Evolutionary conservation across 2,329 filamentous ascomycete species (phyloP).

Genomic region (Fusarium cyanostomum): DNA sequence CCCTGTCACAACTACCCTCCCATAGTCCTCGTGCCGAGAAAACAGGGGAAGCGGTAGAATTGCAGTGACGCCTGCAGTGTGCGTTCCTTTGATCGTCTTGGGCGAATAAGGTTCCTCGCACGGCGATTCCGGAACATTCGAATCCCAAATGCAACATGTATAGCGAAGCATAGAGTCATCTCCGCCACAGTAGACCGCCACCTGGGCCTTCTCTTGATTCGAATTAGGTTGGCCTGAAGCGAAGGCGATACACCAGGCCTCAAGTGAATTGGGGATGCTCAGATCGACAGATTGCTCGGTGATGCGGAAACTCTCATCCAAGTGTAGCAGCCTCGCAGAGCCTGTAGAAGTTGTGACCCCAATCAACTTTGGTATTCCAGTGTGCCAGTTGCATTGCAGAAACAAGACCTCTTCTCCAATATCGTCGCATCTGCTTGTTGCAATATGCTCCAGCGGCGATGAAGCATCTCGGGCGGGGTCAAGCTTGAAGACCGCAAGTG

Average conservation of each 20-base stretch:
- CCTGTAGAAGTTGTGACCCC: slow-evolving; percentile 78
- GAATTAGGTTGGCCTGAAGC: slow-evolving; percentile 46
- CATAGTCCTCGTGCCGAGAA: slow-evolving; percentile 48
- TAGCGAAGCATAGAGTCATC: slow-evolving; percentile 75
- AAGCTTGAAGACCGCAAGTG: slow-evolving; percentile 71
- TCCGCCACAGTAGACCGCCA: slow-evolving; percentile 73
- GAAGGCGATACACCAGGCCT: slow-evolving; percentile 80
- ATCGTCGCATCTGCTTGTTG: slow-evolving; percentile 56
- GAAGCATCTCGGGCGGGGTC: slow-evolving; percentile 49
- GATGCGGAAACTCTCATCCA: slow-evolving; percentile 56
- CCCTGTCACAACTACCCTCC: slow-evolving; percentile 77
- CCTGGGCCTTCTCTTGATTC: slow-evolving; percentile 37
- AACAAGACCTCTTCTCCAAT: slow-evolving; percentile 70
- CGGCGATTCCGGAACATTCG: slow-evolving; percentile 7
- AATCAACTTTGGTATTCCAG: slow-evolving; percentile 62
- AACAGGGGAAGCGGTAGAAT: slow-evolving; percentile 74
- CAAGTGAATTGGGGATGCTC: slow-evolving; percentile 63
- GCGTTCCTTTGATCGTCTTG: slow-evolving; percentile 56
- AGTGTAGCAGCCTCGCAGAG: slow-evolving; percentile 64
- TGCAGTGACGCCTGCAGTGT: slow-evolving; percentile 86
- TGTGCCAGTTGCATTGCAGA: slow-evolving; percentile 79
- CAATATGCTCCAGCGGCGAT: slow-evolving; percentile 52
- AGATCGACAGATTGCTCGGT: slow-evolving; percentile 47
- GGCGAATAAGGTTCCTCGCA: slow-evolving; percentile 40
- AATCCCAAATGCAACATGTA: slow-evolving; percentile 47